Evolutionary conservation across 352 stramenopile genomes (phyloP).

Genomic region (Phytophthora litchii): DNA sequence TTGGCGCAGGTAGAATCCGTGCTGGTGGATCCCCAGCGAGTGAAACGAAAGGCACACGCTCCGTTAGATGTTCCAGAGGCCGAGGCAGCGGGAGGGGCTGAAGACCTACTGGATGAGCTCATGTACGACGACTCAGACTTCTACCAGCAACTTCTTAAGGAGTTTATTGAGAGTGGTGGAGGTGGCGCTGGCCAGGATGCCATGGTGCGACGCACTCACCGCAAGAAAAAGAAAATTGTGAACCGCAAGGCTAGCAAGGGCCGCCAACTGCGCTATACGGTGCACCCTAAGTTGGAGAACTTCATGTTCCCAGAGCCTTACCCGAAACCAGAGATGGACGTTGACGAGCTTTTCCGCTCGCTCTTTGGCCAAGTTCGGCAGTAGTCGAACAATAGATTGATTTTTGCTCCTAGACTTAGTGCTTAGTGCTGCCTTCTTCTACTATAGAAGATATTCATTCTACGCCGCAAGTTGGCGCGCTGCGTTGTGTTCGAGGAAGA

Average conservation of each 20-base stretch:
- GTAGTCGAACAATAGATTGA: slow-evolving; percentile 29
- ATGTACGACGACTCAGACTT: slow-evolving; percentile 91
- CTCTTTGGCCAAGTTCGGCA: slow-evolving; percentile 76
- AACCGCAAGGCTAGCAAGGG: slow-evolving; percentile 91
- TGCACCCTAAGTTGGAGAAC: slow-evolving; percentile 89
- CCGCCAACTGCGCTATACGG: slow-evolving; percentile 80
- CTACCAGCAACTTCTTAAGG: slow-evolving; percentile 89
- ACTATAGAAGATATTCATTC: slow-evolving; percentile 22
- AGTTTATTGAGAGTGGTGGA: slow-evolving; percentile 85
- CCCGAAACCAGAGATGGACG: slow-evolving; percentile 75
- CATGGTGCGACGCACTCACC: slow-evolving; percentile 61
- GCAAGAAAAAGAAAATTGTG: slow-evolving; percentile 89
- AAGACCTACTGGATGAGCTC: slow-evolving; percentile 74
- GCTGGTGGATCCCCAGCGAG: slow-evolving; percentile 77
- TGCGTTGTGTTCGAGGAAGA: slow-evolving; percentile 20
- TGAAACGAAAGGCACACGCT: slow-evolving; percentile 86
- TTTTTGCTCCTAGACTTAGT: slow-evolving; percentile 22
- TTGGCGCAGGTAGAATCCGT: slow-evolving; percentile 85
- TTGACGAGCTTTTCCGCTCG: slow-evolving; percentile 86
- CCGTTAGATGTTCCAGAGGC: slow-evolving; percentile 44
- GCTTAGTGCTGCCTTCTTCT: slow-evolving; percentile 13
- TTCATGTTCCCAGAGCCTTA: slow-evolving; percentile 91
- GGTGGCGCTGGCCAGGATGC: slow-evolving; percentile 51
- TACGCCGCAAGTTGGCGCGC: slow-evolving; percentile 8
- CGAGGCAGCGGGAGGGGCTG: slow-evolving; percentile 38